Percentiles rank a stretch among this genome's conserved stretches.
These are phyloP conservation scores for Lodderomyces margitis DNA, from an alignment of 1,139 yeast genomes.

Conservation along the genomic window DNA sequence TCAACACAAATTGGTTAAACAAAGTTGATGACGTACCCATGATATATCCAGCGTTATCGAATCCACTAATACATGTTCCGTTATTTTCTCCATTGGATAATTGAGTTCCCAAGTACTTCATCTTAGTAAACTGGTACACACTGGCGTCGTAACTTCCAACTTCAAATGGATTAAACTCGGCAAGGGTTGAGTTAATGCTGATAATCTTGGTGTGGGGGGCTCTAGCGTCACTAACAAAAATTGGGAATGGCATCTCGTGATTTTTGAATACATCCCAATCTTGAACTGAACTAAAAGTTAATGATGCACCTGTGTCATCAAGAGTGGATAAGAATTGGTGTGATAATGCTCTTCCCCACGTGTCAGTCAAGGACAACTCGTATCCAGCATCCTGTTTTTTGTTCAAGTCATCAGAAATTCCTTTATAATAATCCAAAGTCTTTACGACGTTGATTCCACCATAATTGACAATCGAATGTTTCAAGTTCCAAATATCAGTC, in stretches of 20 bases:
- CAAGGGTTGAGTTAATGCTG: conserved; percentile 66
- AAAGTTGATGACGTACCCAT: conserved; percentile 82
- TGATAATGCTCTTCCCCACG: conserved; percentile 88
- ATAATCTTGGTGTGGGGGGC: conserved; percentile 60
- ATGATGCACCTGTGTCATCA: conserved; percentile 57
- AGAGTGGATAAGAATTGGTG: conserved; percentile 65
- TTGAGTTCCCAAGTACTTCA: conserved; percentile 72
- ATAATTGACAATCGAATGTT: conserved; percentile 57
- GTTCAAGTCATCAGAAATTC: conserved; percentile 51
- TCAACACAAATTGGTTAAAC: conserved; percentile 72
- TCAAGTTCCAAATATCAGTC: conserved; percentile 66
- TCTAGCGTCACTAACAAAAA: conserved; percentile 76
- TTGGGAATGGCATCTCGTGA: conserved; percentile 79
- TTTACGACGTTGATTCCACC: conserved; percentile 68
- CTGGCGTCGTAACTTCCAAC: conserved; percentile 89
- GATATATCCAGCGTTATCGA: conserved; percentile 80
- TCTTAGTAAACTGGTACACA: conserved; percentile 61
- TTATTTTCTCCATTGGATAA: conserved; percentile 50
- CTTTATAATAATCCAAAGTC: conserved; percentile 55
- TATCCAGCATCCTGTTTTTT: conserved; percentile 75
- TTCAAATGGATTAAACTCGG: conserved; percentile 81
- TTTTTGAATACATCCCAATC: conserved; percentile 51
- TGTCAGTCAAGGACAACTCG: conserved; percentile 76
- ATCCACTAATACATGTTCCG: conserved; percentile 59
- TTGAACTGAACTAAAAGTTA: conserved; percentile 65